A percentile compares a stretch with the other conserved stretches of the same genome.
Conservation (phyloP, 768 basidiomycete species). For the Gloeopeniophorella convolvens region DNA sequence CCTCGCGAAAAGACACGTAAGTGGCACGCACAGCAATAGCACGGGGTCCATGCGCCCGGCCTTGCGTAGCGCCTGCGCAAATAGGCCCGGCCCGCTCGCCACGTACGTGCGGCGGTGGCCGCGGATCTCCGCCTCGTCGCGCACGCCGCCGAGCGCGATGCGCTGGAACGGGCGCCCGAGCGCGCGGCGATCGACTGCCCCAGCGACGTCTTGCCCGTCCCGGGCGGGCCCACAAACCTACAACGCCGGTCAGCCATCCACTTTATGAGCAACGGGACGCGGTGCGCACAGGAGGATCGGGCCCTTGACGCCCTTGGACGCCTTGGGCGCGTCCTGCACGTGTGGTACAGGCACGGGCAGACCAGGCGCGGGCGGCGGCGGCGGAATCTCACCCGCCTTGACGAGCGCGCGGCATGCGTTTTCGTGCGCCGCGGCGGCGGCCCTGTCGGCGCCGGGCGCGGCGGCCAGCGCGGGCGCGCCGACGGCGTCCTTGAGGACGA, state of each 20-base stretch:
- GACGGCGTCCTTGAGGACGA: conserved; percentile 17
- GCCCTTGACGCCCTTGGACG: conserved; percentile 50
- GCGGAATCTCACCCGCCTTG: conserved; percentile 11
- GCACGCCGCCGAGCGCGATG: conserved; percentile 85
- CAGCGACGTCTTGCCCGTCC: conserved; percentile 87
- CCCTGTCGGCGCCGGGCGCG: conserved; percentile 13
- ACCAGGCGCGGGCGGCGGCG: not conserved
- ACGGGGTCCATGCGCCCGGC: conserved; percentile 78
- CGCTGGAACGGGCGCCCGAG: conserved; percentile 84
- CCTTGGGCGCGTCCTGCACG: conserved; percentile 7
- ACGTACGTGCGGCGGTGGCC: conserved; percentile 85
- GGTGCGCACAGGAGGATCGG: conserved; percentile 57
- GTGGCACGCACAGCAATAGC: conserved; percentile 48
- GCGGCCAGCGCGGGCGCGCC: conserved; percentile 12
- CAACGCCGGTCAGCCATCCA: not conserved
- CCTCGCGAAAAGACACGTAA: not conserved
- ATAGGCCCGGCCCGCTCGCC: conserved; percentile 77
- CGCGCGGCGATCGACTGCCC: conserved; percentile 85
- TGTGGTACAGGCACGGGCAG: conserved; percentile 6
- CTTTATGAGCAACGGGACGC: not conserved
- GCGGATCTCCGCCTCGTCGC: conserved; percentile 85
- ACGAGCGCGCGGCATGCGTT: not conserved
- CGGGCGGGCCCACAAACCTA: conserved; percentile 86
- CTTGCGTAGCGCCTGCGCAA: conserved; percentile 82
- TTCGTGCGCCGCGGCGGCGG: not conserved